phyloP scores from a whole-genome alignment of 306 rosid genomes.

The Mimosa pudica region DNA sequence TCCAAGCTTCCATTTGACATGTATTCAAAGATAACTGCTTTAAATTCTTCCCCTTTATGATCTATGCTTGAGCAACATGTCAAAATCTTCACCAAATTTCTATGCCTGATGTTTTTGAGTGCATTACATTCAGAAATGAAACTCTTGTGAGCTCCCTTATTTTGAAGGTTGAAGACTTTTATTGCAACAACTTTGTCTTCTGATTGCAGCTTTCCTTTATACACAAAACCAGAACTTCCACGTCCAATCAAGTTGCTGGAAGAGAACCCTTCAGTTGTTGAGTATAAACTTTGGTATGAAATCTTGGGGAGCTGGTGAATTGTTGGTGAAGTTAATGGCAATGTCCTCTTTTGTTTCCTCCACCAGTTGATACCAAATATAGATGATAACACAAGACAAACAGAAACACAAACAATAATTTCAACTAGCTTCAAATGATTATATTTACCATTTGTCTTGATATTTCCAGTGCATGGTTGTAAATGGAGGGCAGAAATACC shows the following conservation, averaged over 20 bases:
- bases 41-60: conserved; percentile 7
- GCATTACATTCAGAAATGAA: conserved; percentile 38
- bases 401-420: not conserved
- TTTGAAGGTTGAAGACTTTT: conserved; percentile 5
- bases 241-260: not conserved
- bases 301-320: not conserved
- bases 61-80: conserved; percentile 37
- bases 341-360: not conserved
- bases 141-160: conserved; percentile 21
- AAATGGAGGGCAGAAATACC: not conserved
- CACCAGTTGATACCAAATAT: not conserved
- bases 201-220: not conserved
- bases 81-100: conserved; percentile 29
- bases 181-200: not conserved
- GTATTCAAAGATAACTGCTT: conserved; percentile 14
- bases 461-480: conserved; percentile 4
- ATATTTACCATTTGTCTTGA: not conserved
- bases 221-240: conserved; percentile 3
- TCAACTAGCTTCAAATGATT: not conserved
- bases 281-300: not conserved
- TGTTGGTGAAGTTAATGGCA: not conserved
- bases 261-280: not conserved
- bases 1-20: conserved; percentile 24
- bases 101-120: conserved; percentile 30
- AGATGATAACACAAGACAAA: not conserved